Base-by-base conservation (phyloP, 1,139 yeast species). In the Scheffersomyces titani region DNA sequence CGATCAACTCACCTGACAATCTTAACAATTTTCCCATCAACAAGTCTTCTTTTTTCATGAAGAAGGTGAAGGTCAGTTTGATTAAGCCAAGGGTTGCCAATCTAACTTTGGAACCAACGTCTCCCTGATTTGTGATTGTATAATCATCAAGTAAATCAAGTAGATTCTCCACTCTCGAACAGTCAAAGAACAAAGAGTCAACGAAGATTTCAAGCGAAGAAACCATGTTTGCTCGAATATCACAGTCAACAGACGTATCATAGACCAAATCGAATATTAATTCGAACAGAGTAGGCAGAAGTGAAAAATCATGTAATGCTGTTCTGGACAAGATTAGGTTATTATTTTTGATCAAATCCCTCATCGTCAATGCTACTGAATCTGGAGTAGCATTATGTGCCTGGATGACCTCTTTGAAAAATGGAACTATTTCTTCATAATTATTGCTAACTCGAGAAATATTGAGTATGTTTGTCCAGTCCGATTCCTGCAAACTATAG, bases 41-140 rank as follows among this genome's bases (percentile, higher is more conserved):
- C 57, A 55, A 7, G 50, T 51, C 22, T 7, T 44, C 3, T 16
- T 19, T 21, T 6, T 54, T 58, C 30, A 73, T 70, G 9, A 55
- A 54, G 19, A 47, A 18, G 0, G 56, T 56, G 4, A 65, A 50
- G 61, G 80, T 77, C 3, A 63, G 53, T 0, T 61, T 57, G 7
- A 88, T 66, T 4, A 84, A 66, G 7, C 67, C 59, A 6, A 88
- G 70, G 0, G 86, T 75, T 0, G 86, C 80, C 2, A 69, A 64
- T 53, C 98, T 77, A 1, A 92, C 82, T 67, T 86, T 82, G 47
- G 92, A 84, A 1, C 98, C 98, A 16, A 88, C 90, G 70, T 89
- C 94, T 19, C 94, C 94, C 67, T 86, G 89, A 53, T 83, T 84
- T 0, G 92, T 86, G 3, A 80, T 73, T 0, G 92, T 85, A 64